Conservation (phyloP, 169 alveolate genomes). For the Eimeria praecox region DNA sequence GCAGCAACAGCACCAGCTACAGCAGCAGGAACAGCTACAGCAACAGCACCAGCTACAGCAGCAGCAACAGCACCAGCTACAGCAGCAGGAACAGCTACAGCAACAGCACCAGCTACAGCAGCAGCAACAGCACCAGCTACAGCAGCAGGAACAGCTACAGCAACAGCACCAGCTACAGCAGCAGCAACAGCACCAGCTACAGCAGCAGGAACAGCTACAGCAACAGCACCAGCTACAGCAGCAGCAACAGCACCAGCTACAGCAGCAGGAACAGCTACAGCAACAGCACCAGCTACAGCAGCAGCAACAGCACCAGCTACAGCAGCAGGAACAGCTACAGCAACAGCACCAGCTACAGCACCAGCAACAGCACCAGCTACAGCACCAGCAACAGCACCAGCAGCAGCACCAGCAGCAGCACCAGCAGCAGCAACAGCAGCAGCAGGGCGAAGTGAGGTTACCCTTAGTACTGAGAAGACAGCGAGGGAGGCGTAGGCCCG, state of each 20-base stretch:
- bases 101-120: no score
- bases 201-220: not conserved
- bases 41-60: not conserved
- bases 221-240: not conserved
- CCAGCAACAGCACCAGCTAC: not conserved
- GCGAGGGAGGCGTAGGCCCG: constrained; percentile 67
- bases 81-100: no score
- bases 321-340: constrained; percentile 9
- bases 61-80: not conserved
- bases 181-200: not conserved
- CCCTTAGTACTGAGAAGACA: constrained; percentile 45
- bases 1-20: not conserved
- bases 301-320: not conserved
- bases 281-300: not conserved
- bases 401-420: not conserved
- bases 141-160: no score
- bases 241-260: not conserved
- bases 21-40: no score
- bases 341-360: not conserved
- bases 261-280: not conserved
- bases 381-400: not conserved
- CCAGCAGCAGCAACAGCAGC: not conserved
- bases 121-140: not conserved
- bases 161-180: not conserved
- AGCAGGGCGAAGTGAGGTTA: not conserved